Conservation (phyloP, 2,329 filamentous ascomycete species). For the Calonectria pseudoturangicola region DNA sequence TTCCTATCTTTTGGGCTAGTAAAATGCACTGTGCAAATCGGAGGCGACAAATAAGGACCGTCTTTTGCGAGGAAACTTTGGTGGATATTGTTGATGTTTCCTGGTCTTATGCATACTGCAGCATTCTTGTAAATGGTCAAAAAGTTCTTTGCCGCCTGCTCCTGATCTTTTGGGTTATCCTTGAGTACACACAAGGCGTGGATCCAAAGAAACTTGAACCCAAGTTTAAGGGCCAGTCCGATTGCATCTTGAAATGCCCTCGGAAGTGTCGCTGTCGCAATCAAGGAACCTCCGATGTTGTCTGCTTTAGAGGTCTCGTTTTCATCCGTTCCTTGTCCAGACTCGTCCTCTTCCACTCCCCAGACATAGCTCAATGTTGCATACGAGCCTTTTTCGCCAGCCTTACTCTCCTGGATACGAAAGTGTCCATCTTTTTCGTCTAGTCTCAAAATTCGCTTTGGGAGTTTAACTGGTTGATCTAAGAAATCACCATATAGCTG, state of each 20-base stretch:
- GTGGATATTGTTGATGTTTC: neutral
- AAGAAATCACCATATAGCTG: neutral
- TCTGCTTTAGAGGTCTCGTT: neutral
- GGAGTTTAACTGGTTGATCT: neutral
- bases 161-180: neutral
- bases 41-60: neutral
- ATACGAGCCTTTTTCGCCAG: slow-evolving; percentile 1
- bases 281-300: neutral
- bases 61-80: slow-evolving; percentile 1
- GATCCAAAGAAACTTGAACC: slow-evolving; percentile 9
- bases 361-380: slow-evolving; percentile 17
- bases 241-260: slow-evolving; percentile 17
- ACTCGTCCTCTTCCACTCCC: neutral
- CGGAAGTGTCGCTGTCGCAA: neutral
- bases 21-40: neutral
- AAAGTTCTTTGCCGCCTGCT: neutral
- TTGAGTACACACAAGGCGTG: slow-evolving; percentile 4
- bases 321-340: neutral
- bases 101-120: slow-evolving; percentile 6
- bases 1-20: neutral
- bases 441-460: neutral
- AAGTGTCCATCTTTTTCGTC: neutral
- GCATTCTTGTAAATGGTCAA: neutral
- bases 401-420: neutral
- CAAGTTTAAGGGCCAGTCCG: neutral